Base-by-base conservation (phyloP, 306 rosid species). In the Begonia peltatifolia region DNA sequence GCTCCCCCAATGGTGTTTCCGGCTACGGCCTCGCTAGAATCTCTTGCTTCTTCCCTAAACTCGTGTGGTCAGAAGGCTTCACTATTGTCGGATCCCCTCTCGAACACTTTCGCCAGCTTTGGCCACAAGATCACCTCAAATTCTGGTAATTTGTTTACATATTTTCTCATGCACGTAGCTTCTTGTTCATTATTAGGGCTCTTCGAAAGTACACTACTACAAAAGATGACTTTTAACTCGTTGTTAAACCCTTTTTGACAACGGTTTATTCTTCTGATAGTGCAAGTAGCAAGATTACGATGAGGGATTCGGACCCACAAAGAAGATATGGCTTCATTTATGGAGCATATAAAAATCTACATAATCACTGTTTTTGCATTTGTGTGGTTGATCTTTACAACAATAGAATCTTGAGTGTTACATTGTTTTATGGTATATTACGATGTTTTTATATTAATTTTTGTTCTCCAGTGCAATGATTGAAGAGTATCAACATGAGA, bases 41-140 rank as follows among this genome's bases (percentile, higher is more conserved):
- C 44, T 47, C 80, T 0, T 3, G 14, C 14, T 59, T 62, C 59
- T 57, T 56, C 46, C 11, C 61, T 3, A 77, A 73, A 66, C 41
- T 42, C 0, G 46, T 79, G 72, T 79, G 82, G 82, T 59, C 75
- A 16, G 84, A 83, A 68, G 71, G 71, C 1, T 74, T 74, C 71
- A 16, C 76, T 2, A 55, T 77, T 14, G 14, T 55, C 10, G 80
- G 74, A 8, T 70, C 82, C 15, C 74, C 73, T 2, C 3, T 9
- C 13, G 67, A 76, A 25, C 69, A 79, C 52, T 73, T 68, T 18
- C 11, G 66, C 46, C 58, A 67, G 25, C 80, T 83, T 23, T 83
- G 93, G 84, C 80, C 82, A 7, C 53, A 59, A 20, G 63, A 67
- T 46, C 63, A 42, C 44, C 12, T 52, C 14, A 47, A 9, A 16